These are phyloP conservation scores for Trifolium repens DNA, from an alignment of 306 rosid genomes.

Conservation along the genomic window DNA sequence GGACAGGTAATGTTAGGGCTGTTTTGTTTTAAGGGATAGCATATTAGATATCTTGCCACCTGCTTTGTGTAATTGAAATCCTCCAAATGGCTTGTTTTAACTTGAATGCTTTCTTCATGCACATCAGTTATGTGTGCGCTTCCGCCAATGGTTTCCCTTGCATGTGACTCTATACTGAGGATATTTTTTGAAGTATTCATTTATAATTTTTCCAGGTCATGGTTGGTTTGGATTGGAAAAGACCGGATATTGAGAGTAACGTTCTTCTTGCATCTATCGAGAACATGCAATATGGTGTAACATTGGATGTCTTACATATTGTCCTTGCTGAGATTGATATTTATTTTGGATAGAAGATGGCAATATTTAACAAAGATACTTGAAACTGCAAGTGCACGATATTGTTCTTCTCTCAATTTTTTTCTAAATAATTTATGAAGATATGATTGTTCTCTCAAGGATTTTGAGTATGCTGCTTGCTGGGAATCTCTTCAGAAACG, in stretches of 20 bases:
- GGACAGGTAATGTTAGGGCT: conserved; percentile 73
- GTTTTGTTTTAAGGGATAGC: neutral
- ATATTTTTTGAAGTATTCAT: neutral
- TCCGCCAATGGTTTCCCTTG: conserved; percentile 28
- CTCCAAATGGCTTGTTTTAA: conserved; percentile 12
- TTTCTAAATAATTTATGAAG: neutral
- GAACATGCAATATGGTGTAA: conserved; percentile 98
- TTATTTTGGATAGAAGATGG: conserved; percentile 1
- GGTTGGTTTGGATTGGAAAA: conserved; percentile 89
- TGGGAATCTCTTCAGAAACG: conserved; percentile 15
- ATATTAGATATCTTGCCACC: neutral
- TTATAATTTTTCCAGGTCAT: conserved; percentile 55
- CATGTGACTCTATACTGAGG: conserved; percentile 9
- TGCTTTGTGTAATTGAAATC: conserved; percentile 3
- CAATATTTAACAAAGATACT: conserved; percentile 20
- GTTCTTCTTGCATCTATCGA: conserved; percentile 99
- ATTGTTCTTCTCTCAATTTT: neutral
- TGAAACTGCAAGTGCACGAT: neutral
- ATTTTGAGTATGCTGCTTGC: conserved; percentile 19
- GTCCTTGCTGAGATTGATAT: conserved; percentile 4
- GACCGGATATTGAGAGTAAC: conserved; percentile 91
- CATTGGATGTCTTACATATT: conserved; percentile 87
- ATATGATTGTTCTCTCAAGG: conserved; percentile 20
- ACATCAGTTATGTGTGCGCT: conserved; percentile 9
- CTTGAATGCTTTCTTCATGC: conserved; percentile 21